Evolutionary conservation across 2,329 filamentous ascomycete species (phyloP), one percentile per base, ranked within the genome.

Genomic region (Hirsutella rhossiliensis): DNA sequence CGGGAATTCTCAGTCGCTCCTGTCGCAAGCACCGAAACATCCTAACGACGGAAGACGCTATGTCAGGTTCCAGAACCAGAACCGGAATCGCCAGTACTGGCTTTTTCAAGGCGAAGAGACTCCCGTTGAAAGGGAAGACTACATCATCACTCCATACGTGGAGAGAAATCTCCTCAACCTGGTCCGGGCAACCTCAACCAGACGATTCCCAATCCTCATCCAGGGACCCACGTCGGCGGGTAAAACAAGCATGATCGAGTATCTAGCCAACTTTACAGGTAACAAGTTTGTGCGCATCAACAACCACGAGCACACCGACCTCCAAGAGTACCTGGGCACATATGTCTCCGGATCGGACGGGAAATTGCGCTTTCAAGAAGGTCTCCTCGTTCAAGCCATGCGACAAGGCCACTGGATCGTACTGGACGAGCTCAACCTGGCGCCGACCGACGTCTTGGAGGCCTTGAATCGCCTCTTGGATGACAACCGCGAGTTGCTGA

Each of bases 241-340:
- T 50, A 99, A 99, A 65, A 99, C 92, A 0, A 97, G 90, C 63
- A 98, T 99, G 92, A 94, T 98, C 37, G 90, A 97, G 63, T 96
- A 95, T 59, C 74, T 99, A 32, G 90, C 94, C n/a, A 92, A 94
- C 56, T 84, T 86, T 44, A 97, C 88, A 28, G 92, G 94, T 4
- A 95, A 99, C 60, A 92, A 86, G 57, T 98, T 97, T 58, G 88
- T 98, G 38, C 80, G 92, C 47, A 98, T 99, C 70, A 99, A 99
- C 66, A 99, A 99, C 54, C 92, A 99, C 63, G 94, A 99, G 59
- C 92, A 98, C 57, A 98, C 92, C 0, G 92, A 99, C 61, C 69
- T 99, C 32, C 92, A 98, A 62, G 94, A 99, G 59, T 99, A 99
- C 56, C 69, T 99, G 6, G 92, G 92, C 17, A 94, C 88, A 0